phyloP scores from a whole-genome alignment of 495 filamentous ascomycete species.

The Filosporella fistucella region DNA sequence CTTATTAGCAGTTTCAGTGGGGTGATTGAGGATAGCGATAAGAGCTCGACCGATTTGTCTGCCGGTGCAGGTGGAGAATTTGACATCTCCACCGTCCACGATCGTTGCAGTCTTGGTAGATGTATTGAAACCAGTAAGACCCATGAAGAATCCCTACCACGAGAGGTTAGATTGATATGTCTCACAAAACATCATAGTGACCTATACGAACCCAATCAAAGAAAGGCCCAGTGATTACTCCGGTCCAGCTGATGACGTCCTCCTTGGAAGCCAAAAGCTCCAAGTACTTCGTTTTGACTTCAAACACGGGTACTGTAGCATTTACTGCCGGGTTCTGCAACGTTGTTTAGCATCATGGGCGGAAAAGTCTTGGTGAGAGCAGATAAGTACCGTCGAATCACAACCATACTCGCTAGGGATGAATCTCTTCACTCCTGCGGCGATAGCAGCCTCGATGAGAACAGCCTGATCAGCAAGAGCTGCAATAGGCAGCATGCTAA shows the following conservation, averaged over 20 bases:
- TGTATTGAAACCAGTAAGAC: conserved; percentile 34
- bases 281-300: conserved; percentile 37
- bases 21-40: conserved; percentile 34
- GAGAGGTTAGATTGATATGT: conserved; percentile 7
- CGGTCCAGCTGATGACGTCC: conserved; percentile 38
- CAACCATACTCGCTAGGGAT: conserved; percentile 61
- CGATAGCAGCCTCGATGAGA: conserved; percentile 56
- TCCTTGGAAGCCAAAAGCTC: conserved; percentile 29
- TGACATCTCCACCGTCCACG: conserved; percentile 33
- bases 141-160: neutral
- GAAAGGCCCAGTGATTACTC: conserved; percentile 38
- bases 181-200: too few species aligned
- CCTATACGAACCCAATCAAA: conserved; percentile 43
- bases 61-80: conserved; percentile 36
- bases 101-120: conserved; percentile 35
- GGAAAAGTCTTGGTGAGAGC: conserved; percentile 3
- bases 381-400: conserved; percentile 33
- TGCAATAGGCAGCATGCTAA: conserved; percentile 40
- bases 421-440: conserved; percentile 54
- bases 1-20: conserved; percentile 44
- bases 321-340: conserved; percentile 7
- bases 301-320: conserved; percentile 34
- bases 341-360: neutral
- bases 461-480: conserved; percentile 36
- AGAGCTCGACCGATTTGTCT: conserved; percentile 33